These are phyloP conservation scores for Isatis lusitanica DNA, from an alignment of 441 rosid genomes.

Conservation along the genomic window DNA sequence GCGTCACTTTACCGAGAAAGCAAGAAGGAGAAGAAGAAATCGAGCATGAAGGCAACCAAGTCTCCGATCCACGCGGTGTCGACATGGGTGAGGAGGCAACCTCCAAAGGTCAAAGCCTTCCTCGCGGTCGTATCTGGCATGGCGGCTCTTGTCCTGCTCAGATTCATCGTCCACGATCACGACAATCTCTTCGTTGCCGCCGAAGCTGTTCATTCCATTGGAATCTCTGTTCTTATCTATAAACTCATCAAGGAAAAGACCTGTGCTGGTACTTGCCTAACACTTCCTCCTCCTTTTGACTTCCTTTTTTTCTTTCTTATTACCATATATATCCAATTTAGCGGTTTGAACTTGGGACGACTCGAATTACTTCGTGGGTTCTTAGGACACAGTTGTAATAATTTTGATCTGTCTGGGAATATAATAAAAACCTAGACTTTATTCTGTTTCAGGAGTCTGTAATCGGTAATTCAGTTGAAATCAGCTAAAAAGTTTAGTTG, in stretches of 20 bases:
- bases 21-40: neutral
- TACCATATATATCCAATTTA: neutral
- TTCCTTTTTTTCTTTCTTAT: no score
- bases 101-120: slow-evolving; percentile 90
- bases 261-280: slow-evolving; percentile 45
- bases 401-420: neutral
- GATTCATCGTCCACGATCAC: slow-evolving; percentile 87
- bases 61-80: slow-evolving; percentile 61
- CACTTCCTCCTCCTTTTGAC: no score
- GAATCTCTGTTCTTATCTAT: slow-evolving; percentile 82
- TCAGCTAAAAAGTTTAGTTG: neutral
- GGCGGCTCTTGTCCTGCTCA: slow-evolving; percentile 76
- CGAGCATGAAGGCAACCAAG: slow-evolving; percentile 54
- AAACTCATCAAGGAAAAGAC: slow-evolving; percentile 91
- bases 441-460: neutral
- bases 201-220: slow-evolving; percentile 90
- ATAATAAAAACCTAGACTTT: neutral
- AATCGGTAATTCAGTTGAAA: neutral
- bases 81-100: slow-evolving; percentile 85
- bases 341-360: neutral
- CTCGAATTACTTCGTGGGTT: neutral
- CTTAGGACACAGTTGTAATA: neutral
- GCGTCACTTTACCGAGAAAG: slow-evolving; percentile 19
- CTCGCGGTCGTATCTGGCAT: slow-evolving; percentile 86
- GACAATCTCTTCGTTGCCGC: slow-evolving; percentile 96